phyloP scores from a whole-genome alignment of 2,329 filamentous ascomycete genomes.

The Cladorrhinum sp. region DNA sequence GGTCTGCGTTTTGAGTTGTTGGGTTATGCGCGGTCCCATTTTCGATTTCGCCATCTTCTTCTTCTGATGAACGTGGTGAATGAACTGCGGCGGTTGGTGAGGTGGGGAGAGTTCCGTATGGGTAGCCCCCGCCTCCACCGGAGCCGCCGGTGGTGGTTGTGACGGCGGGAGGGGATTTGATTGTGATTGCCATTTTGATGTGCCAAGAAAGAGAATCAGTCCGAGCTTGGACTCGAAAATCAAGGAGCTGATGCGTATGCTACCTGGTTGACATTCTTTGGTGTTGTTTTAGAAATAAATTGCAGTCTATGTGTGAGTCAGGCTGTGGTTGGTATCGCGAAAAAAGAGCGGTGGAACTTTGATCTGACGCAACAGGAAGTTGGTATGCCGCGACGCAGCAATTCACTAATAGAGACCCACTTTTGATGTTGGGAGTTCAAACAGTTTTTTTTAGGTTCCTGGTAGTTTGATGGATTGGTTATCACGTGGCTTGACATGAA shows the following conservation, averaged over 20 bases:
- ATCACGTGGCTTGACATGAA: neutral
- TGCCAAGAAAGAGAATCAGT: too few relatives aligned
- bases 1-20: slow-evolving; percentile 35
- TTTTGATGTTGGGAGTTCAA: neutral
- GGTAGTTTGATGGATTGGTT: neutral
- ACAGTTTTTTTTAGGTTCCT: neutral
- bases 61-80: neutral
- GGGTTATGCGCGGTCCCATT: neutral
- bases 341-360: neutral
- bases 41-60: neutral
- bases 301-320: neutral
- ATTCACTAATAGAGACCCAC: neutral
- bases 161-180: neutral
- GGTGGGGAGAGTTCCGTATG: neutral
- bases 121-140: neutral
- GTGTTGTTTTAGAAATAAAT: neutral
- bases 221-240: too few relatives aligned
- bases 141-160: neutral
- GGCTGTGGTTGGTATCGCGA: neutral
- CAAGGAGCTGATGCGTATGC: neutral
- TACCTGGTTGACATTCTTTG: neutral
- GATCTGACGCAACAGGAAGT: neutral
- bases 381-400: neutral
- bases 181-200: neutral
- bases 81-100: neutral